Evolutionary conservation across 768 basidiomycete genomes (phyloP), one percentile per base, ranked within the genome.

Genomic region (Suillus occidentalis): DNA sequence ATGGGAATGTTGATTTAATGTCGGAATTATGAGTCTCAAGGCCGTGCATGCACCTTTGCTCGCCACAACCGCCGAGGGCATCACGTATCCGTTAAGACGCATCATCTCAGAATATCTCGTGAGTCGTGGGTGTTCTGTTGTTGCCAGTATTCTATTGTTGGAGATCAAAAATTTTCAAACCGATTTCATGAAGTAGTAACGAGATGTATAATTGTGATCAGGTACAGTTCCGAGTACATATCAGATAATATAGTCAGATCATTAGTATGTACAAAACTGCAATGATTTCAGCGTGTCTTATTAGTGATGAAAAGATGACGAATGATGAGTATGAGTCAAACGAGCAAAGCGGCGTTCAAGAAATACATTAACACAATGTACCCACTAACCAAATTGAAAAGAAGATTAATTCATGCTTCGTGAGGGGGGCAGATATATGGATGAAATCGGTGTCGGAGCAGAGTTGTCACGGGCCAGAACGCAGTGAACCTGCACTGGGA

Each of bases 391-490:
- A 40, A 40, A 43, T 14, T 14, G 20, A 31, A 22, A 65, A 49
- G 42, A 50, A 37, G 60, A 58, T 59, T 64, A 53, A 61, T 56
- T 59, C 53, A 52, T 71, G 52, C 62, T 55, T 66, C 65, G 50
- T 66, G 31, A 66, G 63, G 62, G 39, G 25, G 37, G 63, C 45
- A 63, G 67, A 70, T 72, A 71, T 63, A 67, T 65, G n/a, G n/a
- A n/a, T n/a, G 31, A 31, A 10, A 7, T 42, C 39, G 63, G 63
- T 22, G 43, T 42, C 43, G 55, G 43, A 53, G 36, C 47, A 64
- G 43, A 16, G 36, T 45, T 53, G 12, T 37, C 37, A 16, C 22
- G 60, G 37, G n/a, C 28, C 40, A 42, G 34, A 39, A 59, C 9
- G 18, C 40, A 20, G 14, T 6, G 12, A 20, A 55, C 22, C 45